Base-by-base conservation (phyloP, 805 yeast species). In the Metschnikowia bowlesiae region DNA sequence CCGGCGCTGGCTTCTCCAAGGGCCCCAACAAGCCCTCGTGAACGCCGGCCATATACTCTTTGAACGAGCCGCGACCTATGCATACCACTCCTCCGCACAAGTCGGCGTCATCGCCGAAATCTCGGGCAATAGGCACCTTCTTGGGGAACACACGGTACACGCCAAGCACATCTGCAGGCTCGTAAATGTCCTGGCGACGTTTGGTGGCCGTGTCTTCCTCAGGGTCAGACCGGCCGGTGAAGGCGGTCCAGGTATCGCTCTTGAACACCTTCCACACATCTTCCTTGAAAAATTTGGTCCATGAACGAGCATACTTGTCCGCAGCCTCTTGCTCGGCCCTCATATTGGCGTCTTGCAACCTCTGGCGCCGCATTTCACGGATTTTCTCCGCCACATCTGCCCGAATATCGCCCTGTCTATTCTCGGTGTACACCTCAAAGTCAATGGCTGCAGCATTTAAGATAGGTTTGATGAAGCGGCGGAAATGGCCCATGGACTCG, bases 1-100 rank as follows among this genome's bases (percentile, higher is more conserved):
- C 78, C 28, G 62, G 46, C 9, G 46, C 68, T 2, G 74, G 75
- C 48, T 63, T 64, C 37, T 73, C 89, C 51, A 92, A 71, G 1
- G 98, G 98, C 0, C 99, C 99, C 42, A 94, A 68, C 63, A 94
- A 76, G 6, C 99, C 99, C 71, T 94, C 99, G 59, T 94, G 97
- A 9, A 94, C 65, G 8, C 99, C 99, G 40, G 79, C 77, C 47
- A 94, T 65, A 64, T 89, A 94, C 73, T 94, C 99, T 66, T 92
- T 92, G 66, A 81, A 94, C 0, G 97, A 92, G 50, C 99, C 99
- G 65, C 99, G 79, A 4, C 99, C 99, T 28, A 94, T 71, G 64
- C 97, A 88, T 18, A 94, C 78, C 10, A 90, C 85, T 40, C 98
- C 99, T 28, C 97, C 97, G 8, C 84, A 79, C 33, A 44, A 46